These are phyloP conservation scores for Boletus bicolor DNA, from an alignment of 768 basidiomycete genomes.

Conservation along the genomic window DNA sequence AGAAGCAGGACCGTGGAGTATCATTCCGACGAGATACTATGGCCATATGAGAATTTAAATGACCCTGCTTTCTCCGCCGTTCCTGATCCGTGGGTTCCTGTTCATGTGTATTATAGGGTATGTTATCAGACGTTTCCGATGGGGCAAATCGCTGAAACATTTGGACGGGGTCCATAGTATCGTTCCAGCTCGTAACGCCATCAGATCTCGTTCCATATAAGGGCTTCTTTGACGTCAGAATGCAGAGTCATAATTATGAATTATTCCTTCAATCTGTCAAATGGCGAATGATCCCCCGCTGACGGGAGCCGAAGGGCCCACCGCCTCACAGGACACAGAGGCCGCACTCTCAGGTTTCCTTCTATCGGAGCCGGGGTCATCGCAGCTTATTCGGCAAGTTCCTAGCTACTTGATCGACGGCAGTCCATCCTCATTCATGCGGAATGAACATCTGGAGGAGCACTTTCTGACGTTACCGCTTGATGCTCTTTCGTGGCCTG, in stretches of 20 bases:
- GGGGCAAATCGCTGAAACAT: slow-evolving; percentile 7
- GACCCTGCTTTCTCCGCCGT: slow-evolving; percentile 12
- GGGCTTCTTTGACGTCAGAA: slow-evolving; percentile 1
- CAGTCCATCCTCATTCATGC: slow-evolving; percentile 32
- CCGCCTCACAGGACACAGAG: slow-evolving; percentile 11
- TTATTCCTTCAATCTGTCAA: slow-evolving; percentile 4
- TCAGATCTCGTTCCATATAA: slow-evolving; percentile 15
- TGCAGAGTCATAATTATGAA: slow-evolving; percentile 1
- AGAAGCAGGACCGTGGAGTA: slow-evolving; percentile 37
- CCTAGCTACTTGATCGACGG: not conserved
- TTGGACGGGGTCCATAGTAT: slow-evolving; percentile 10
- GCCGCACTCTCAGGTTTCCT: not conserved
- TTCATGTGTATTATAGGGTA: slow-evolving; percentile 19
- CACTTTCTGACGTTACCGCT: too few species aligned
- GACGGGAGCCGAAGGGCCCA: slow-evolving; percentile 18
- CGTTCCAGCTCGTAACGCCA: slow-evolving; percentile 19
- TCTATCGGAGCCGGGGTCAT: not conserved
- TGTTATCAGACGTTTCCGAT: not conserved
- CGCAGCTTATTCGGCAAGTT: not conserved
- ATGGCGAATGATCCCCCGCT: slow-evolving; percentile 4
- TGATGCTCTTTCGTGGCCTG: too few species aligned
- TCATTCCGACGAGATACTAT: slow-evolving; percentile 43
- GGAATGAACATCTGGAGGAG: slow-evolving; percentile 27
- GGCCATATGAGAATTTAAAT: slow-evolving; percentile 18
- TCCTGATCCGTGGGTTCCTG: slow-evolving; percentile 21